A percentile compares a stretch with the other conserved stretches of the same genome.
These are phyloP conservation scores for Calonectria honghensis DNA, from an alignment of 2,329 filamentous ascomycete species.

Conservation along the genomic window DNA sequence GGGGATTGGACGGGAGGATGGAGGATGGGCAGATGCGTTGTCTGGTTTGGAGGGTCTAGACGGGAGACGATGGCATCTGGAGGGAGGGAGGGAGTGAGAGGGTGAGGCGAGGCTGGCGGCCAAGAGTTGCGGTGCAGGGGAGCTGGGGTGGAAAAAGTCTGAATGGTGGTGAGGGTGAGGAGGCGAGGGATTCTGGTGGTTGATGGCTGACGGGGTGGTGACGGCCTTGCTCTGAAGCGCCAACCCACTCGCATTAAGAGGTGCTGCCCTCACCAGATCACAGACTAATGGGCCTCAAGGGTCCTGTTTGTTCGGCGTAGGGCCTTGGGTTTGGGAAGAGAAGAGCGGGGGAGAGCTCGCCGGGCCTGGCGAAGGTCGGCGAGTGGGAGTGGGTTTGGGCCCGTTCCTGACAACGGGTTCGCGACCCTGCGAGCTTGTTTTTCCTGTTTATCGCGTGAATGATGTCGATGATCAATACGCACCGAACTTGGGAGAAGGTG, in stretches of 20 bases:
- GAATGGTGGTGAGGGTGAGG: slow-evolving; percentile 10
- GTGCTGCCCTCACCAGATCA: neutral
- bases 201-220: slow-evolving; percentile 21
- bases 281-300: neutral
- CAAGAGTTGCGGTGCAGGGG: neutral
- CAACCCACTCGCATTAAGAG: slow-evolving; percentile 27
- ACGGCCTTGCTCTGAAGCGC: slow-evolving; percentile 6
- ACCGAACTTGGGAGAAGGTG: slow-evolving; percentile 17
- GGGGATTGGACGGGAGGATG: slow-evolving; percentile 15
- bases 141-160: slow-evolving; percentile 1
- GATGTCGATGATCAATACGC: slow-evolving; percentile 20
- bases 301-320: neutral
- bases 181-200: slow-evolving; percentile 9
- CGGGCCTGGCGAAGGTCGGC: slow-evolving; percentile 28
- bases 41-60: slow-evolving; percentile 17
- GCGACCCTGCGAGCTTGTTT: slow-evolving; percentile 18
- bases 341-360: slow-evolving; percentile 11
- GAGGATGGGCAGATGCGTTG: slow-evolving; percentile 22
- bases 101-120: slow-evolving; percentile 15
- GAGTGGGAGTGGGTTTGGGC: slow-evolving; percentile 16
- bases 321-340: neutral
- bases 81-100: slow-evolving; percentile 1
- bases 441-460: slow-evolving; percentile 12
- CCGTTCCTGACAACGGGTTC: slow-evolving; percentile 25
- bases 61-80: neutral